A percentile compares a stretch with the other conserved stretches of the same genome.
Evolutionary conservation across 352 stramenopile species (phyloP).

Genomic region (Pilasporangium apinafurcum): DNA sequence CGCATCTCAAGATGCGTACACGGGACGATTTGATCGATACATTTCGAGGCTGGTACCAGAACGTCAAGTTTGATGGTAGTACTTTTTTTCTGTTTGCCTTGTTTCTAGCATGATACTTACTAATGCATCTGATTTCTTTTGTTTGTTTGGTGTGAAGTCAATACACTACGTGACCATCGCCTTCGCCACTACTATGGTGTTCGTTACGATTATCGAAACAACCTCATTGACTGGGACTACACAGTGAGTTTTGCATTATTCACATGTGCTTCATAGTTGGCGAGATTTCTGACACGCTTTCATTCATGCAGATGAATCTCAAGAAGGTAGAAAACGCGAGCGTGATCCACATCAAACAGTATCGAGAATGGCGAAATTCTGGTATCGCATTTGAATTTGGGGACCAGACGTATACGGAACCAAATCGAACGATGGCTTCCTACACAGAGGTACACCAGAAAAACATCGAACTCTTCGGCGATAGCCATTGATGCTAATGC

Average conservation of each 20-base stretch:
- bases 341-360: constrained; percentile 92
- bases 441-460: constrained; percentile 68
- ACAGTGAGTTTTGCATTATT: constrained; percentile 48
- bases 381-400: constrained; percentile 95
- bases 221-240: constrained; percentile 95
- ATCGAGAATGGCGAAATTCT: constrained; percentile 86
- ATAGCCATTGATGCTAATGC: background rate
- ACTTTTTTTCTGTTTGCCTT: background rate
- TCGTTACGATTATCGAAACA: constrained; percentile 90
- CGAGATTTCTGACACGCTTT: background rate
- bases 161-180: constrained; percentile 76
- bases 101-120: background rate
- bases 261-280: too few relatives aligned
- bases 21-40: constrained; percentile 85
- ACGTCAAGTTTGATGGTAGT: constrained; percentile 68
- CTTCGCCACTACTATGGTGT: constrained; percentile 89
- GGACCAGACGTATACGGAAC: constrained; percentile 86
- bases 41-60: constrained; percentile 77
- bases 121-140: too few relatives aligned
- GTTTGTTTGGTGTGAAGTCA: constrained; percentile 27
- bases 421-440: constrained; percentile 88
- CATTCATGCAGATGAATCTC: constrained; percentile 53
- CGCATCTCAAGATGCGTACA: constrained; percentile 86
- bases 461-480: background rate
- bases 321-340: constrained; percentile 83